Evolutionary conservation across 441 rosid genomes (phyloP).

Genomic region (Hura crepitans): DNA sequence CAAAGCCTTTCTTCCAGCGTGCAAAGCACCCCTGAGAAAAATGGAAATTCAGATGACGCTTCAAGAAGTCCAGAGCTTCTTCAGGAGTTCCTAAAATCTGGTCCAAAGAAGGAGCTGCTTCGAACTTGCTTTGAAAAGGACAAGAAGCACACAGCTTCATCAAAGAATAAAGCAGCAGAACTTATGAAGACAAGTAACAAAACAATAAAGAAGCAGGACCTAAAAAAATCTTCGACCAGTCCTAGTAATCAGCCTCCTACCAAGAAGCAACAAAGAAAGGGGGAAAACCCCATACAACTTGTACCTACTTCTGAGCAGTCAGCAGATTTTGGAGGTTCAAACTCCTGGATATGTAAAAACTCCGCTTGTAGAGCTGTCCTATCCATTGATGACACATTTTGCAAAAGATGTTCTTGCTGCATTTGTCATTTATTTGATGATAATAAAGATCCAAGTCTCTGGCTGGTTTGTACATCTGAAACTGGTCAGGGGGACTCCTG

Average conservation of each 20-base stretch:
- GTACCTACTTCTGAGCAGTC: slow-evolving; percentile 41
- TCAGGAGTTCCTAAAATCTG: slow-evolving; percentile 59
- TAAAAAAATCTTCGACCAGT: slow-evolving; percentile 40
- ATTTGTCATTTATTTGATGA: slow-evolving; percentile 90
- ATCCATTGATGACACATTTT: slow-evolving; percentile 68
- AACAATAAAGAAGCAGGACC: slow-evolving; percentile 63
- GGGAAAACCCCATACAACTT: slow-evolving; percentile 54
- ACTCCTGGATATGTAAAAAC: slow-evolving; percentile 88
- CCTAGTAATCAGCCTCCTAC: slow-evolving; percentile 38
- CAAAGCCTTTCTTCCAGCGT: slow-evolving; percentile 65
- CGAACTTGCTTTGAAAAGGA: slow-evolving; percentile 44
- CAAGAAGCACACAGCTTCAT: slow-evolving; percentile 46
- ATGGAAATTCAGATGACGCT: slow-evolving; percentile 53
- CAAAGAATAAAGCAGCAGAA: slow-evolving; percentile 64
- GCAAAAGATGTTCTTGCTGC: slow-evolving; percentile 97
- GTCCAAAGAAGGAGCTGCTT: slow-evolving; percentile 49
- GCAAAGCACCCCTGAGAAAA: slow-evolving; percentile 62
- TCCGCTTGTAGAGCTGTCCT: slow-evolving; percentile 89
- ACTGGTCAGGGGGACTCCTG: slow-evolving; percentile 65
- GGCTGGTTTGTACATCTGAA: slow-evolving; percentile 89
- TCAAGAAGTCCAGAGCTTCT: slow-evolving; percentile 60
- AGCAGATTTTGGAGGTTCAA: slow-evolving; percentile 48
- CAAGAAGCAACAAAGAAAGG: slow-evolving; percentile 70
- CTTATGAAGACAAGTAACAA: slow-evolving; percentile 39
- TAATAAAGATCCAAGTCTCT: slow-evolving; percentile 97